Evolutionary conservation across 2,329 filamentous ascomycete species (phyloP).

Genomic region (Penicillium sp.): DNA sequence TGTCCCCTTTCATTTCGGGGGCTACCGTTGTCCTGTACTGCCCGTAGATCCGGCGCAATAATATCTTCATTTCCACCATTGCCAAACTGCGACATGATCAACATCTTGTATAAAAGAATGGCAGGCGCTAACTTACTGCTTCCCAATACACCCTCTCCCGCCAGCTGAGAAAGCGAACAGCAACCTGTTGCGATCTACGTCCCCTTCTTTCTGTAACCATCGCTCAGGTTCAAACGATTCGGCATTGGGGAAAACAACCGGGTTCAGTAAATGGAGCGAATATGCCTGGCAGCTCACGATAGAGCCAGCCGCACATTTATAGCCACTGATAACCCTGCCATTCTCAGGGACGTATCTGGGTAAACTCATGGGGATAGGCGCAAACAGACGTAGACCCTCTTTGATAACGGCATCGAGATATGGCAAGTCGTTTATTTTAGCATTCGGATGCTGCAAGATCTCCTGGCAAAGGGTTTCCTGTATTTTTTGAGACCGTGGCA

Average conservation of each 20-base stretch:
- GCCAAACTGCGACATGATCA: constrained; percentile 48
- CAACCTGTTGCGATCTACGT: constrained; percentile 47
- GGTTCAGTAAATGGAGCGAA: constrained; percentile 30
- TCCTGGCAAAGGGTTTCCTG: constrained; percentile 55
- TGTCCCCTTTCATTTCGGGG: constrained; percentile 54
- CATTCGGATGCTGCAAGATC: constrained; percentile 38
- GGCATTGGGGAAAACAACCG: constrained; percentile 27
- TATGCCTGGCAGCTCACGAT: constrained; percentile 39
- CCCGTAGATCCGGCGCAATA: constrained; percentile 61
- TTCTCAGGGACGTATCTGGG: constrained; percentile 41
- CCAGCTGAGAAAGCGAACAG: constrained; percentile 66
- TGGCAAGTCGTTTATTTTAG: constrained; percentile 37
- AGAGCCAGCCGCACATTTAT: constrained; percentile 29
- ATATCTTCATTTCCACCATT: constrained; percentile 63
- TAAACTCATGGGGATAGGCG: constrained; percentile 51
- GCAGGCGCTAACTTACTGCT: constrained; percentile 51
- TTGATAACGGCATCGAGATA: constrained; percentile 62
- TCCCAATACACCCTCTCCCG: constrained; percentile 55
- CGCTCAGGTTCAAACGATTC: constrained; percentile 30
- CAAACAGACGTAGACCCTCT: constrained; percentile 57
- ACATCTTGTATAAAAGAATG: neutral
- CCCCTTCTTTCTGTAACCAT: constrained; percentile 27
- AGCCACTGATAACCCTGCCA: constrained; percentile 40
- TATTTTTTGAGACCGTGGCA: constrained; percentile 49
- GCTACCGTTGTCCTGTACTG: constrained; percentile 50